Evolutionary conservation across 225 moss, liverwort and hornwort species (phyloP), one percentile per base, ranked within the genome.

Genomic region (Marchantia polymorpha): DNA sequence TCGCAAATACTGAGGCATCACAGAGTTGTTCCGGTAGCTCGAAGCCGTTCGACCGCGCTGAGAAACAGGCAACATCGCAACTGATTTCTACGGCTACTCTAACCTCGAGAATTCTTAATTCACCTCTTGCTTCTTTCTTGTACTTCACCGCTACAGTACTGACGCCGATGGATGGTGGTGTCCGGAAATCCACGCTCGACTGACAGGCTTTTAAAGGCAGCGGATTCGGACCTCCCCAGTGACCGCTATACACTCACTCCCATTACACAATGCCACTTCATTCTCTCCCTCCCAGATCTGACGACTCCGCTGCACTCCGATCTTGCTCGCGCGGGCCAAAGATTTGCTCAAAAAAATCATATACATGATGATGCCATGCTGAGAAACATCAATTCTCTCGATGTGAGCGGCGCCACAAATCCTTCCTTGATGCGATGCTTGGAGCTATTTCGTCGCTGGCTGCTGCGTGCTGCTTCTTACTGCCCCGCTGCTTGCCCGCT

Each of bases 1-100:
- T 77, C 96, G 91, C 80, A 92, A 86, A 58, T 94, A 96, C 80
- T 92, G 94, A 46, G 96, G 96, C 15, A 96, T 84, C 26, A 90
- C 89, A 52, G 92, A 92, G 73, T 94, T 96, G 77, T 89, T 91
- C 55, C 94, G 92, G 78, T 92, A 94, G 87, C 91, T 87, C 78
- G 89, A 88, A 48, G 90, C 89, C 58, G 90, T 77, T 53, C 96
- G 92, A 83, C 92, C 89, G 55, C 96, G 90, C 84, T 88, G 89
- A 82, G 89, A 90, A 7, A 88, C 92, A 46, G 96, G 96, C 85
- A 96, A 91, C 96, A 96, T 96, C 75, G 63, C 79, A 77, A 47
- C 10, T 72, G 60, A 30, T 11, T 0, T 75, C 76, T 31, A 75
- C 47, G 46, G 46, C 58, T 72, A 58, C 77, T 47, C 29, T 76